Evolutionary conservation across 352 stramenopile genomes (phyloP), one percentile per base, ranked within the genome.

Genomic region (Peronospora farinosa): DNA sequence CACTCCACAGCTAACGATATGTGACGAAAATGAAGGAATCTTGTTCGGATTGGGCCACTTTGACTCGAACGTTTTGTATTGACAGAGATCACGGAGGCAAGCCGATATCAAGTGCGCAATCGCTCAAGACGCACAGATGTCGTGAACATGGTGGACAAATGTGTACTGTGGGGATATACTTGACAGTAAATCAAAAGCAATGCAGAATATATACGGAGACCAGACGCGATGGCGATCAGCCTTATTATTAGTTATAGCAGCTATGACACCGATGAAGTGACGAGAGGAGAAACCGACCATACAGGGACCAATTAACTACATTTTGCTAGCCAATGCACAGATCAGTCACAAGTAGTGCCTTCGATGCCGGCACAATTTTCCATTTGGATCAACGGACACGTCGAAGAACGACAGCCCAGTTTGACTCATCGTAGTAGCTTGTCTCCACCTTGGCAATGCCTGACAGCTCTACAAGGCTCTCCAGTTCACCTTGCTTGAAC

Each of bases 371-470:
- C 9, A 10, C 41, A 41, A 12, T 32, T 32, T 51, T 47, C n/a
- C 32, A 42, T 15, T 2, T 45, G 10, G 23, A 56, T 78, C 40
- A 85, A 51, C 61, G 65, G 42, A 69, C 54, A 31, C 78, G 75
- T 46, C 68, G 68, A 63, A 93, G 60, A 45, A 92, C 58, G 27
- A 94, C 65, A n/a, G 78, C 81, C 84, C 84, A 94, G 57, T 94
- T 94, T 15, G 71, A 86, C 41, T 92, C 75, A 51, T 94, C 84
- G 41, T 89, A 94, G 62, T 94, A 92, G 40, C 68, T 83, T 12
- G 85, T 63, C 40, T 82, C 69, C n/a, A 92, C 71, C 9, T 63
- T 43, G 1, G 76, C 77, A 23, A 88, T 74, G 11, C 75, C 78
- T 3, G 74, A 69, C n/a, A 82, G 54, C 19, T 47, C 51, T 15